Evolutionary conservation across 2,329 filamentous ascomycete genomes (phyloP).

Genomic region (Talaromyces sp.): DNA sequence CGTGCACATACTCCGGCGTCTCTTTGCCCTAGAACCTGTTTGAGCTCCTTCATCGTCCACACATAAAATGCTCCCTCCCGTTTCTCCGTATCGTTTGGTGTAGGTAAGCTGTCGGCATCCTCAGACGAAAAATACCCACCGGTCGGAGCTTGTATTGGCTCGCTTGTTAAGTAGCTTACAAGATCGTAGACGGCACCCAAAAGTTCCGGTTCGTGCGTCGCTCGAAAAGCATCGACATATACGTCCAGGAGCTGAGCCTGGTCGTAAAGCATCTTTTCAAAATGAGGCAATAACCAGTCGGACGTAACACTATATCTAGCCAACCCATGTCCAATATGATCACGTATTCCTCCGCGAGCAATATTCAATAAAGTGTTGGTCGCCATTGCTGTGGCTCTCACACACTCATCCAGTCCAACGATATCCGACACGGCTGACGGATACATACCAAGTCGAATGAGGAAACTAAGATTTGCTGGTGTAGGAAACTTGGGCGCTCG

Average conservation of each 20-base stretch:
- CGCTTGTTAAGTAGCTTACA: conserved; percentile 75
- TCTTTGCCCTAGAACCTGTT: conserved; percentile 66
- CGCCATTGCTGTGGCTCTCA: conserved; percentile 72
- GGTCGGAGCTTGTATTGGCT: conserved; percentile 62
- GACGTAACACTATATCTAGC: conserved; percentile 83
- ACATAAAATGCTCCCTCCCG: conserved; percentile 91
- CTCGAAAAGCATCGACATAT: conserved; percentile 81
- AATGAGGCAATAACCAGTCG: conserved; percentile 93
- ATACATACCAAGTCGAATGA: conserved; percentile 71
- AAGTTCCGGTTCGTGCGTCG: conserved; percentile 66
- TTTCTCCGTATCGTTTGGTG: conserved; percentile 72
- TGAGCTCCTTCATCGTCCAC: conserved; percentile 86
- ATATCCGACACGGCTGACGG: conserved; percentile 74
- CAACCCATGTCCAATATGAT: conserved; percentile 75
- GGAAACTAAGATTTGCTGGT: conserved; percentile 76
- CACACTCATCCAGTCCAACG: conserved; percentile 77
- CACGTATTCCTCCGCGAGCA: conserved; percentile 67
- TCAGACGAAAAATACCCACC: conserved; percentile 87
- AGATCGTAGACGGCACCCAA: conserved; percentile 76
- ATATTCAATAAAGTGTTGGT: conserved; percentile 77
- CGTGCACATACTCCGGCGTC: conserved; percentile 71
- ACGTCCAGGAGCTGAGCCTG: conserved; percentile 80
- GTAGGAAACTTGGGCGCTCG: conserved; percentile 84
- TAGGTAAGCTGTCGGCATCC: conserved; percentile 79
- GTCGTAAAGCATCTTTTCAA: conserved; percentile 95